phyloP scores from a whole-genome alignment of 169 alveolate species.

The Plasmodium ovale region DNA sequence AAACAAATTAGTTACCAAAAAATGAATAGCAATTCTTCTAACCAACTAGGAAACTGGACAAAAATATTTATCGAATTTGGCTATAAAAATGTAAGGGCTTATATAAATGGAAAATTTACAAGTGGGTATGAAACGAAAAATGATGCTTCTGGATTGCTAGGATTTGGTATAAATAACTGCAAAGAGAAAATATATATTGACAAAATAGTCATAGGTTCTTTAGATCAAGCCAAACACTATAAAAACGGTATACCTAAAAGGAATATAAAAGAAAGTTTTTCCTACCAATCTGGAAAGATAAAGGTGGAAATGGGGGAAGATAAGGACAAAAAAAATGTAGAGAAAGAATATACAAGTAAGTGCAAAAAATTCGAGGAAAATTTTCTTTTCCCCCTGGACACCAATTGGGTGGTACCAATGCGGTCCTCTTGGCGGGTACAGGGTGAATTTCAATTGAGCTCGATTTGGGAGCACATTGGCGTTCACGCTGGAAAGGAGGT shows the following conservation, averaged over 20 bases:
- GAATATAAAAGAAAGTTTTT: background rate
- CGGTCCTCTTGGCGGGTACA: conserved; percentile 1
- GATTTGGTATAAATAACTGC: conserved; percentile 62
- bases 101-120: conserved; percentile 43
- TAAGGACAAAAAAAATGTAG: background rate
- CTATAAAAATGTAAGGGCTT: conserved; percentile 39
- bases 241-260: background rate
- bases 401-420: background rate
- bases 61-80: conserved; percentile 61
- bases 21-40: conserved; percentile 5
- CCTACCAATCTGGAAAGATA: background rate
- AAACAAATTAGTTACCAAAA: conserved; percentile 15
- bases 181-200: conserved; percentile 69
- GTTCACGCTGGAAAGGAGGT: background rate
- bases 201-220: conserved; percentile 72
- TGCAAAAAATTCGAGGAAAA: background rate
- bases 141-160: conserved; percentile 54
- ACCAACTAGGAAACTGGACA: conserved; percentile 56
- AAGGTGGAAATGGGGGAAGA: background rate
- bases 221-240: conserved; percentile 65
- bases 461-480: conserved; percentile 16
- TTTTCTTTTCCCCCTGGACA: background rate
- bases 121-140: conserved; percentile 54
- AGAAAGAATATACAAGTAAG: background rate
- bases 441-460: background rate